Evolutionary conservation across 805 yeast genomes (phyloP), one percentile per base, ranked within the genome.

Genomic region (Candida argentea): DNA sequence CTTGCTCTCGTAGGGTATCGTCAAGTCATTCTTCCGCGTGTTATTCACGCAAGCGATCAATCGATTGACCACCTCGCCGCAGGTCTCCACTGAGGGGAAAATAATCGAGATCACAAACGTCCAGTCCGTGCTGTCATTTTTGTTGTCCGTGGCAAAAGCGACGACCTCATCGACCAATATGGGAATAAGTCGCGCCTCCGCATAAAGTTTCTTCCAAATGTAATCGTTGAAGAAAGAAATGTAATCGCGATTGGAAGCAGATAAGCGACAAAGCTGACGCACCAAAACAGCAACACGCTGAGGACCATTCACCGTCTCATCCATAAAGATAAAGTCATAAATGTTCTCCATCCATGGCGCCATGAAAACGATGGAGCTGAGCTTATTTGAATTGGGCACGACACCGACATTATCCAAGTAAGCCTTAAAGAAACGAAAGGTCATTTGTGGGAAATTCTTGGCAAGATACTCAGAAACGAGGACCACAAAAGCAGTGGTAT

Each of bases 331-430:
- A 38, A 72, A 50, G 9, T 62, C 59, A 44, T 73, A 71, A 14
- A 83, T 59, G 40, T 83, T 79, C 14, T 67, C 67, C 10, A 80
- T 61, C 94, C 94, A 85, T 2, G 91, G 87, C 0, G 80, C 59
- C 7, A 76, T 55, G 42, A 74, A 75, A 28, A 67, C 43, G 12
- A 61, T 60, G 1, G 73, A 65, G 31, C 65, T 53, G n/a, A 60
- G 39, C 27, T 59, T 45, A 22, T 57, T 57, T 5, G 48, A 55
- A 0, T 30, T 33, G 0, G 56, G 50, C 13, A 66, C 40, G 26
- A 50, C 54, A 2, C 61, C 70, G 33, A 65, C 67, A 32, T 50
- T 52, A 20, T 52, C 58, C 36, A 61, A 59, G 28, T 53, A 62
- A 1, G 80, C 73, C 21, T 56, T 58, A 46, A 76, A 68, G 32